Percentiles rank a stretch among this genome's conserved stretches.
These are phyloP conservation scores for Fusarium sp. DNA, from an alignment of 2,329 filamentous ascomycete species.

Conservation along the genomic window DNA sequence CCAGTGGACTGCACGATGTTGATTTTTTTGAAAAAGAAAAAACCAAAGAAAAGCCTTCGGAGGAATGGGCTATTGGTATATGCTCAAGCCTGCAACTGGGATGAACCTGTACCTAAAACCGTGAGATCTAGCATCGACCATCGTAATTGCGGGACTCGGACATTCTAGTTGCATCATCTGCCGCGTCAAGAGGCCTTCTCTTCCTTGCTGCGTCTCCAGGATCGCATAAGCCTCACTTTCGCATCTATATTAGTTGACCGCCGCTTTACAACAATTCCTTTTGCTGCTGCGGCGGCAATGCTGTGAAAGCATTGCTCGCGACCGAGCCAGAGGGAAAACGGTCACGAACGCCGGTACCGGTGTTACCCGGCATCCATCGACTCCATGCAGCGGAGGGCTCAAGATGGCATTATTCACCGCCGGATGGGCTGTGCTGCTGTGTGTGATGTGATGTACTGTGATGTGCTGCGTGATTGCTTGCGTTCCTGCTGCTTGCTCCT, in stretches of 20 bases:
- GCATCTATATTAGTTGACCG: conserved; percentile 4
- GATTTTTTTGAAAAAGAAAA: neutral
- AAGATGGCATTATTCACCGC: neutral
- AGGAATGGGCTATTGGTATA: neutral
- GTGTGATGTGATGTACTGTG: neutral
- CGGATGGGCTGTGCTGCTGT: neutral
- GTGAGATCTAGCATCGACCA: neutral
- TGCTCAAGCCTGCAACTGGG: neutral
- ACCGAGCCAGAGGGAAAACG: neutral
- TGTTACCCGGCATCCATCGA: neutral
- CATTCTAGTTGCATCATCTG: neutral
- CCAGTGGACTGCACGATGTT: neutral
- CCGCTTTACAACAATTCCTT: neutral
- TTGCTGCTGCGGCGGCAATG: neutral
- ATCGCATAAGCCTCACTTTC: conserved; percentile 7
- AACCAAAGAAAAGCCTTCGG: neutral
- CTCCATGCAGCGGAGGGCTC: neutral
- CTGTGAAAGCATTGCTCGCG: neutral
- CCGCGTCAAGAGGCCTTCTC: neutral
- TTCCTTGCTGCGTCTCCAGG: neutral
- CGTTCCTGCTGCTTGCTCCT: neutral
- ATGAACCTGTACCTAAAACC: neutral
- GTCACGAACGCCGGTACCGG: neutral
- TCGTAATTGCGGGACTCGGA: neutral
- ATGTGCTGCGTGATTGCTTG: neutral